These are phyloP conservation scores for Pseudogymnoascus sp. DNA, from an alignment of 2,329 filamentous ascomycete species.

Conservation along the genomic window DNA sequence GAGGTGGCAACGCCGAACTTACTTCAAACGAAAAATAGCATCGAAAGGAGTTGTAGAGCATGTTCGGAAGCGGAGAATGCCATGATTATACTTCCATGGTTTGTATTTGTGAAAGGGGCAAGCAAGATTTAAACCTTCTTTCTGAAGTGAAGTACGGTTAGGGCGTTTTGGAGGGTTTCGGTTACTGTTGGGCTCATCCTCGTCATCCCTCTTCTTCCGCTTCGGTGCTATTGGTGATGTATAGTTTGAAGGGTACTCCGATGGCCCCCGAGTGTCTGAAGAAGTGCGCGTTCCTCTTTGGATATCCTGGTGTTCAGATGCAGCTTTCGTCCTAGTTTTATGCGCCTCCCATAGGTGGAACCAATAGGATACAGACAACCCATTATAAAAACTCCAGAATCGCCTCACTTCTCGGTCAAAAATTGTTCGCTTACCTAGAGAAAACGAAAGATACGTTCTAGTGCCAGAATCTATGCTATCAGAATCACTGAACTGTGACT, in stretches of 20 bases:
- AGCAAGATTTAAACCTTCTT: neutral
- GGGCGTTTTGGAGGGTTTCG: neutral
- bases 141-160: neutral
- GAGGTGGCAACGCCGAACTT: neutral
- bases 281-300: too few species aligned
- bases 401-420: neutral
- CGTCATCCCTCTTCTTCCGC: neutral
- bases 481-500: neutral
- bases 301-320: neutral
- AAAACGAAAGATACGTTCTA: neutral
- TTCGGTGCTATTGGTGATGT: neutral
- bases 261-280: neutral
- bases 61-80: neutral
- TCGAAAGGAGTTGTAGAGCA: neutral
- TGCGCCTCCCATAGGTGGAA: neutral
- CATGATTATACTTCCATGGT: neutral
- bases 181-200: neutral
- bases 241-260: neutral
- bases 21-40: slow-evolving; percentile 3
- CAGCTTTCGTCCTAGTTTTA: neutral
- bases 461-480: neutral
- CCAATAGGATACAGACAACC: neutral
- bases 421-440: neutral
- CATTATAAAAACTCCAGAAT: neutral
- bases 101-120: neutral